These are phyloP conservation scores for Colletotrichum sp. DNA, from an alignment of 2,329 filamentous ascomycete genomes.

Conservation along the genomic window DNA sequence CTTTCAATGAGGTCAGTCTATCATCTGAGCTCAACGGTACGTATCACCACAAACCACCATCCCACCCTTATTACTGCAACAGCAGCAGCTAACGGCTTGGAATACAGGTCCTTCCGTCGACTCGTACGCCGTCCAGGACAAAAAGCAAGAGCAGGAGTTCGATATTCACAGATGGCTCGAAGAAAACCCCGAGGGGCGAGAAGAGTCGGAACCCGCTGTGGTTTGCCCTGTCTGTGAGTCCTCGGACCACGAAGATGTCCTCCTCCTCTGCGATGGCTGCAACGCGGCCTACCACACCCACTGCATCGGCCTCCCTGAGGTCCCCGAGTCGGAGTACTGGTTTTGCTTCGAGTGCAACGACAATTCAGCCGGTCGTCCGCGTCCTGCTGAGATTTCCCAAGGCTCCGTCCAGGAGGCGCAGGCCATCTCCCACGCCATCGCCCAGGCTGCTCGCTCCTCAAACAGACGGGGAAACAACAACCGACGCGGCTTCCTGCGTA, in stretches of 20 bases:
- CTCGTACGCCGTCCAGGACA: conserved; percentile 75
- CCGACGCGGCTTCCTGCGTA: conserved; percentile 53
- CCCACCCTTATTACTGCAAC: neutral
- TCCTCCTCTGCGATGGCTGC: conserved; percentile 91
- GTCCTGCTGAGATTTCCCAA: neutral
- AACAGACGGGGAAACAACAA: neutral
- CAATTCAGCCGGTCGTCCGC: conserved; percentile 36
- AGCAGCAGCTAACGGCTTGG: conserved; percentile 24
- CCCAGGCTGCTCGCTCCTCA: conserved; percentile 2
- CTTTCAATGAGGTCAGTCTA: conserved; percentile 89
- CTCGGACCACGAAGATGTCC: conserved; percentile 80
- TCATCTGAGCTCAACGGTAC: conserved; percentile 59
- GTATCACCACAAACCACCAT: conserved; percentile 6
- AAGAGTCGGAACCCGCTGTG: conserved; percentile 74
- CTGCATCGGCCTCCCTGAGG: conserved; percentile 81
- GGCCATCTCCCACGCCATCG: neutral
- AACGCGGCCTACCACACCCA: conserved; percentile 90
- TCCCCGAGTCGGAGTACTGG: conserved; percentile 78
- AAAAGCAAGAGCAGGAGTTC: conserved; percentile 88
- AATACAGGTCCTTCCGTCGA: conserved; percentile 57
- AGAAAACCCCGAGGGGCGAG: conserved; percentile 71
- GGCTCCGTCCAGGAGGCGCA: neutral
- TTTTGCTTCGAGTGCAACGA: conserved; percentile 86
- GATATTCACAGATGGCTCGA: conserved; percentile 78
- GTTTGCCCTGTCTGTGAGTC: conserved; percentile 87